Evolutionary conservation across 2,329 filamentous ascomycete species (phyloP), one percentile per base, ranked within the genome.

Genomic region (Pyricularia sp.): DNA sequence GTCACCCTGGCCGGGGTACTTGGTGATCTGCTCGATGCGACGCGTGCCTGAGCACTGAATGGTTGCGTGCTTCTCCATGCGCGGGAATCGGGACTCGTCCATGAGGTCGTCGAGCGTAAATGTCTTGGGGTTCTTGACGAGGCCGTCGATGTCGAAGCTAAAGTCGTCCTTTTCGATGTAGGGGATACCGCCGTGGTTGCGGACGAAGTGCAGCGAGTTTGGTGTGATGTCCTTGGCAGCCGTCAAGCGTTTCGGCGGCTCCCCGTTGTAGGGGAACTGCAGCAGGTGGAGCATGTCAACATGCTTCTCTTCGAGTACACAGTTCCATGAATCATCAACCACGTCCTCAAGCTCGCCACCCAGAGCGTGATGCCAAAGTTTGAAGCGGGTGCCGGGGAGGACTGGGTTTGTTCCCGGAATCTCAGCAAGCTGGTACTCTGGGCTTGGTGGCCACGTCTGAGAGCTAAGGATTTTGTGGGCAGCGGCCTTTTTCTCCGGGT

Each of bases 121-220:
- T 1, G 72, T 77, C 64, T 80, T 79, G 0, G 86, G 85, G 2
- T 82, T 76, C 6, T 81, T 81, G 3, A 89, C 87, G 0, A 88
- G 76, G 0, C 87, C 86, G 13, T 65, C 66, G 63, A 72, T 66
- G 65, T 85, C 83, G 5, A 90, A 72, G 1, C 77, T 74, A 19
- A 88, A 76, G 28, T 75, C 79, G 0, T 82, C 78, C 1, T 79
- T 75, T 9, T 88, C 80, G 64, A 90, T 89, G 8, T 82, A 76
- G 0, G 88, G 88, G 22, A 91, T 84, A 0, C 88, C 87, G 10
- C 88, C 87, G 67, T 91, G 88, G 66, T 91, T 91, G 8, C 88
- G 79, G 0, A 91, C 84, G 68, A 89, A 91, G 68, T 68, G 67
- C 22, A 57, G 53, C 9, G 53, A 5, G 66, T 89, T 91, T 0